Percentiles rank a stretch among this genome's conserved stretches.
Conservation (phyloP, 1,284 basidiomycete species). For the Ustilago trichophora region DNA sequence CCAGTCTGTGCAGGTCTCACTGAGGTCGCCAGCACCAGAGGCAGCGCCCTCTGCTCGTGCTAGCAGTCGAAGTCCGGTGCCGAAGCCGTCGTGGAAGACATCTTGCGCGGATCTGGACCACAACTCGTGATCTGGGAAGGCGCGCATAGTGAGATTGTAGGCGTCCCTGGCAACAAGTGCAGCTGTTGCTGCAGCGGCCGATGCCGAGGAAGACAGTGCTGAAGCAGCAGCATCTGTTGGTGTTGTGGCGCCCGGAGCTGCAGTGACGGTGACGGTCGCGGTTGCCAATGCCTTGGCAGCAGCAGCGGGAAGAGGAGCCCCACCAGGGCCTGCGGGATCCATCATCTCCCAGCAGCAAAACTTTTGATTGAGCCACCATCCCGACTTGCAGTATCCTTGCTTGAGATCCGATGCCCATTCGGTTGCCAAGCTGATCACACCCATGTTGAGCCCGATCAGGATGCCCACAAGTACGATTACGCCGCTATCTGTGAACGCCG, state of each 20-base stretch:
- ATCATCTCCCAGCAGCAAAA: constrained; percentile 92
- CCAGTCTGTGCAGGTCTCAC: constrained; percentile 89
- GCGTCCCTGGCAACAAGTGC: not conserved
- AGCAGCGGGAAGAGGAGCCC: constrained; percentile 43
- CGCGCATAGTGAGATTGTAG: constrained; percentile 30
- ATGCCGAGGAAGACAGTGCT: not conserved
- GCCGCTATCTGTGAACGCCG: constrained; percentile 58
- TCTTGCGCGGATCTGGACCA: constrained; percentile 25
- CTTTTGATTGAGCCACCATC: constrained; percentile 98
- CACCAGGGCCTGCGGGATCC: constrained; percentile 60
- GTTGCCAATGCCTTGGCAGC: constrained; percentile 38
- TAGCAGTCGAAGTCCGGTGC: constrained; percentile 19
- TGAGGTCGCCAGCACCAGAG: constrained; percentile 23
- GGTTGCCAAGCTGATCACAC: constrained; percentile 93
- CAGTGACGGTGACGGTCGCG: constrained; percentile 36
- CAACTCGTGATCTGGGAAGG: constrained; percentile 13
- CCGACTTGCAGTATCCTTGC: constrained; percentile 93
- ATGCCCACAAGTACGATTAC: constrained; percentile 72
- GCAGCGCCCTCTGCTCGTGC: constrained; percentile 20
- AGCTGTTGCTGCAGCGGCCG: constrained; percentile 6
- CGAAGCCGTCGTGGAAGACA: constrained; percentile 72
- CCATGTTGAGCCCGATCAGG: constrained; percentile 90
- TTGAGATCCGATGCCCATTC: constrained; percentile 98
- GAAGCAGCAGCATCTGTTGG: constrained; percentile 1
- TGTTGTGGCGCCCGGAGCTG: not conserved